Evolutionary conservation across 192 early-diverging fungal species (phyloP).

Genomic region (Coemansia sp.): DNA sequence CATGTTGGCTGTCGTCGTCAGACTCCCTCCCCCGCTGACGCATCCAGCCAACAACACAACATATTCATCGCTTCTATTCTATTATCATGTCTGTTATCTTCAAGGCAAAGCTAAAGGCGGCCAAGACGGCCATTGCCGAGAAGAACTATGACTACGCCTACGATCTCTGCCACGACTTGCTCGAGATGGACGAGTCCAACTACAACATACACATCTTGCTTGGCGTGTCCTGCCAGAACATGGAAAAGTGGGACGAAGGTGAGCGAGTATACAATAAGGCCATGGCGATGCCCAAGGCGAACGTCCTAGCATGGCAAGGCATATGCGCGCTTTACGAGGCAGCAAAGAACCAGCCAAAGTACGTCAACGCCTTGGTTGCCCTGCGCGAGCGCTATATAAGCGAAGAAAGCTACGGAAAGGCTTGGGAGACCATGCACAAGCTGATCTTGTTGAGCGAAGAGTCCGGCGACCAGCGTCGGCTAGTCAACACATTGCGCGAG

Average conservation of each 20-base stretch:
- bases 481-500: conserved; percentile 31
- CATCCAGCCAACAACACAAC: neutral
- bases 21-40: neutral
- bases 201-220: conserved; percentile 62
- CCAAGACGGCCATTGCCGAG: conserved; percentile 45
- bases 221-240: conserved; percentile 67
- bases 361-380: conserved; percentile 28
- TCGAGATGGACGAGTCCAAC: conserved; percentile 46
- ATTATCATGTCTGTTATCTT: conserved; percentile 49
- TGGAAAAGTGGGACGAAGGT: conserved; percentile 60
- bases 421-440: conserved; percentile 58
- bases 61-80: neutral
- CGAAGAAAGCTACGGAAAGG: conserved; percentile 48
- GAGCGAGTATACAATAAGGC: conserved; percentile 62
- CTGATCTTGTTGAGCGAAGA: conserved; percentile 58
- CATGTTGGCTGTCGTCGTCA: neutral
- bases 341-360: conserved; percentile 14
- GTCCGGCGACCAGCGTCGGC: conserved; percentile 40
- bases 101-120: conserved; percentile 53
- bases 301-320: conserved; percentile 71
- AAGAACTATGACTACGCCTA: conserved; percentile 54
- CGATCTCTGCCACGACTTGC: conserved; percentile 52
- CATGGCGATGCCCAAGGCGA: conserved; percentile 58
- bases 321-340: conserved; percentile 65
- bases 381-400: conserved; percentile 38